These are phyloP conservation scores for Xylariaceae sp. DNA, from an alignment of 2,329 filamentous ascomycete species.

Conservation along the genomic window DNA sequence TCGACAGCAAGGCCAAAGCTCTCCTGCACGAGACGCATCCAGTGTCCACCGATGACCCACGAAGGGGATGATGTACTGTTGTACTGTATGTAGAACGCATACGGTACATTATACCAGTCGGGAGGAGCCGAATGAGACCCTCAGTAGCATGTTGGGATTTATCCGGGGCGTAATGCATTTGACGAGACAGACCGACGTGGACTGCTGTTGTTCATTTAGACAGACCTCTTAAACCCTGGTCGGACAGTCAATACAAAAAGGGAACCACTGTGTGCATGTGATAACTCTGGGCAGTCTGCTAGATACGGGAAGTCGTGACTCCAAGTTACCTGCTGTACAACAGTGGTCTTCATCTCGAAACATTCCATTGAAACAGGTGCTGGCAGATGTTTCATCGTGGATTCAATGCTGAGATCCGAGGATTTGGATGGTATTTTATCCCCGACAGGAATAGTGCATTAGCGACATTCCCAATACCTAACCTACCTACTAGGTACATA, in stretches of 20 bases:
- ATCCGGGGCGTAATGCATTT: constrained; percentile 18
- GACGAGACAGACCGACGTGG: no score
- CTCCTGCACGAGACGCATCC: neutral
- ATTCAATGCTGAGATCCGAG: constrained; percentile 17
- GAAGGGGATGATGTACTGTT: neutral
- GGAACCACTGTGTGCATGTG: constrained; percentile 7
- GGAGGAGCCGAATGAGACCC: constrained; percentile 15
- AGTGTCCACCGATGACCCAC: neutral
- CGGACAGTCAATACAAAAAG: neutral
- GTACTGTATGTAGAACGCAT: neutral
- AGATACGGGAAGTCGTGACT: no score
- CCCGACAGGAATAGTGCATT: no score
- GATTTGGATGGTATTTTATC: constrained; percentile 17
- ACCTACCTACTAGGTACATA: no score
- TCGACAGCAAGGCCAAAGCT: constrained; percentile 7
- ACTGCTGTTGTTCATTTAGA: no score
- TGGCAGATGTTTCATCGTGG: constrained; percentile 19
- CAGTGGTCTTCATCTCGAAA: constrained; percentile 20
- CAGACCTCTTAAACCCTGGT: no score
- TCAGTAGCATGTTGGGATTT: constrained; percentile 1
- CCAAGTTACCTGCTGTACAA: neutral
- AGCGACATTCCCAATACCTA: no score
- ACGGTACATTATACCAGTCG: constrained; percentile 2
- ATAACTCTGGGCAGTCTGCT: no score
- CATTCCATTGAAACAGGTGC: constrained; percentile 23